Conservation (phyloP, 2,329 filamentous ascomycete genomes). For the Colletotrichum incanum region DNA sequence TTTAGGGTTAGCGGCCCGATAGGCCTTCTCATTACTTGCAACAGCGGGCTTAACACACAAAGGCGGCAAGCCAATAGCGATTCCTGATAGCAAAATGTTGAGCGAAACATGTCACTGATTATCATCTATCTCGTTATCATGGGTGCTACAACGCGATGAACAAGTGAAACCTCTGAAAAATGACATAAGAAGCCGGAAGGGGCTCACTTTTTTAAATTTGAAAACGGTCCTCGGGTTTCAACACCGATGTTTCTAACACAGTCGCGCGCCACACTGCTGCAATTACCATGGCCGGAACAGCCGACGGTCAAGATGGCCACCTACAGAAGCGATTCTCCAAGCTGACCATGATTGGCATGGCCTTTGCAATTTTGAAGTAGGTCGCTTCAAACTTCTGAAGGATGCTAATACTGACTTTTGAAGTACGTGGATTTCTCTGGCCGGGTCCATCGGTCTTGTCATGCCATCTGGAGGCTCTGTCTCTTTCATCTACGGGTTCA, state of each 20-base stretch:
- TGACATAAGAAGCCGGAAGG: conserved; percentile 10
- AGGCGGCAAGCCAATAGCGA: background rate
- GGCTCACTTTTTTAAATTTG: background rate
- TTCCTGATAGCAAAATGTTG: background rate
- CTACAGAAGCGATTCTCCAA: conserved; percentile 56
- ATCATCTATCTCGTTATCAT: conserved; percentile 1
- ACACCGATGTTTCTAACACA: background rate
- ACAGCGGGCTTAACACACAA: background rate
- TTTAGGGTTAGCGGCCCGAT: conserved; percentile 21
- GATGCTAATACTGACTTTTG: background rate
- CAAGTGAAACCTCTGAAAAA: conserved; percentile 10
- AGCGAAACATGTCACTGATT: background rate
- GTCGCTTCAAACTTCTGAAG: conserved; percentile 3
- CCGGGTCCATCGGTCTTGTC: conserved; percentile 59
- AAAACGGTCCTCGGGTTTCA: background rate
- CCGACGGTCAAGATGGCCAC: conserved; percentile 47
- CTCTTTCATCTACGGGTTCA: conserved; percentile 61
- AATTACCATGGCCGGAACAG: conserved; percentile 2
- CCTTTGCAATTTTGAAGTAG: conserved; percentile 61
- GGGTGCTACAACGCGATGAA: background rate
- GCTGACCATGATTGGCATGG: conserved; percentile 60
- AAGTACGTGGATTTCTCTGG: conserved; percentile 59
- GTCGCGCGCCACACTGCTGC: background rate
- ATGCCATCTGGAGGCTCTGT: conserved; percentile 60
- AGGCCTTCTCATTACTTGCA: conserved; percentile 5